A percentile compares a stretch with the other conserved stretches of the same genome.
Evolutionary conservation across 768 basidiomycete species (phyloP).

Genomic region (Leccinum barrowsii): DNA sequence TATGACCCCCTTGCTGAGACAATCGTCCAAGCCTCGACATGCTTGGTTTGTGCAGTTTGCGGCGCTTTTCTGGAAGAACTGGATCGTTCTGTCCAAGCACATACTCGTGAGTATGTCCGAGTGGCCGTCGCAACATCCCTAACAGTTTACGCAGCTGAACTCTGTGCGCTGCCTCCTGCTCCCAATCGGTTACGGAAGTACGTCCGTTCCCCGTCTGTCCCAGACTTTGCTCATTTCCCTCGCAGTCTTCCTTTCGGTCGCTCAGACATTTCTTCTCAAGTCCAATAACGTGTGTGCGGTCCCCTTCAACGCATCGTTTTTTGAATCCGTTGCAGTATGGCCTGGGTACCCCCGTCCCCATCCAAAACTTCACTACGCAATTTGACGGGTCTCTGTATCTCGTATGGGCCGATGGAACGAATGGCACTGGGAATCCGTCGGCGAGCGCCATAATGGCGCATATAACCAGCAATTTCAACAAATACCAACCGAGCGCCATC

Average conservation of each 20-base stretch:
- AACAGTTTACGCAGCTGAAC: slow-evolving; percentile 43
- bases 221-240: neutral
- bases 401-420: slow-evolving; percentile 68
- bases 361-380: slow-evolving; percentile 42
- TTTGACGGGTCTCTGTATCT: slow-evolving; percentile 53
- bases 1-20: slow-evolving; percentile 92
- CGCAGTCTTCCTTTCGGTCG: slow-evolving; percentile 56
- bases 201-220: neutral
- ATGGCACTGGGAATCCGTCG: slow-evolving; percentile 50
- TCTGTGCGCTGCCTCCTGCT: slow-evolving; percentile 58
- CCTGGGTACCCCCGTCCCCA: slow-evolving; percentile 52
- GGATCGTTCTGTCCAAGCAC: slow-evolving; percentile 67
- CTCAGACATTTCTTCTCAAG: slow-evolving; percentile 56
- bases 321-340: slow-evolving; percentile 45
- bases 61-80: slow-evolving; percentile 68
- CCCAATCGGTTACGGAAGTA: slow-evolving; percentile 57
- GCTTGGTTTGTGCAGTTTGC: slow-evolving; percentile 48
- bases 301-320: neutral
- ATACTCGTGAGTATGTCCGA: slow-evolving; percentile 46
- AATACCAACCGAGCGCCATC: slow-evolving; percentile 46
- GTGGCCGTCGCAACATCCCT: neutral
- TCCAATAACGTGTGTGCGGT: slow-evolving; percentile 50
- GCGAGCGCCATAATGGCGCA: slow-evolving; percentile 57
- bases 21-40: slow-evolving; percentile 29
- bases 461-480: slow-evolving; percentile 48